A percentile compares a stretch with the other conserved stretches of the same genome.
Conservation (phyloP, 2,329 filamentous ascomycete genomes). For the Fusarium sp. region DNA sequence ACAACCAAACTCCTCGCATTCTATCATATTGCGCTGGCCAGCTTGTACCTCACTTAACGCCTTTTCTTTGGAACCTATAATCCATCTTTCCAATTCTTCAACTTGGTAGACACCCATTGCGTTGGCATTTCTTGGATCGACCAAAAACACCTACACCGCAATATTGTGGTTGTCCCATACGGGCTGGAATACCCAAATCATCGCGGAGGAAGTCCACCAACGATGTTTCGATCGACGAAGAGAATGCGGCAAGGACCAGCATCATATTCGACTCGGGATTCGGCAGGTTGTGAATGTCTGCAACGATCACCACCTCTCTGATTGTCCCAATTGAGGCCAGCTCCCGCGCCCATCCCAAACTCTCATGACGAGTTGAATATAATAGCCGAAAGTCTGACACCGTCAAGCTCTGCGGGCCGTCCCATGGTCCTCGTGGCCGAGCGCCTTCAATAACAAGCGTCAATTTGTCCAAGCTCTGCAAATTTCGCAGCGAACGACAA, state of each 20-base stretch:
- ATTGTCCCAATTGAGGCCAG: slow-evolving; percentile 62
- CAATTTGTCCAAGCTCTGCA: slow-evolving; percentile 56
- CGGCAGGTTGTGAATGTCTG: slow-evolving; percentile 65
- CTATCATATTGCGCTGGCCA: slow-evolving; percentile 1
- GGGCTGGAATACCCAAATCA: slow-evolving; percentile 44
- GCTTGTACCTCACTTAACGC: slow-evolving; percentile 1
- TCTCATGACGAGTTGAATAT: slow-evolving; percentile 58
- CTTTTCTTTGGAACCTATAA: not conserved
- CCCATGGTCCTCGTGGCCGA: slow-evolving; percentile 62
- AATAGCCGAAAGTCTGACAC: slow-evolving; percentile 60
- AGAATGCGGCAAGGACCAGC: slow-evolving; percentile 69
- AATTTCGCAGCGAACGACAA: slow-evolving; percentile 58
- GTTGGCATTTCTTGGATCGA: slow-evolving; percentile 39
- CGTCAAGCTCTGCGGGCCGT: slow-evolving; percentile 58
- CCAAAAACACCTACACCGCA: slow-evolving; percentile 42
- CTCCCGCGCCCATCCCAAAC: slow-evolving; percentile 68
- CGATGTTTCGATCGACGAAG: slow-evolving; percentile 66
- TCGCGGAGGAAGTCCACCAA: slow-evolving; percentile 63
- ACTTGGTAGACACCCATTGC: slow-evolving; percentile 39
- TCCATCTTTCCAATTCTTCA: slow-evolving; percentile 1
- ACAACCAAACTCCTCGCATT: slow-evolving; percentile 18
- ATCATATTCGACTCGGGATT: slow-evolving; percentile 63
- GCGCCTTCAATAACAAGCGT: slow-evolving; percentile 67
- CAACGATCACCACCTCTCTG: slow-evolving; percentile 61
- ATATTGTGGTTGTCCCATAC: slow-evolving; percentile 39